A percentile compares a stretch with the other conserved stretches of the same genome.
Conservation (phyloP, 2,329 filamentous ascomycete genomes). For the Fusarium tuaranense region DNA sequence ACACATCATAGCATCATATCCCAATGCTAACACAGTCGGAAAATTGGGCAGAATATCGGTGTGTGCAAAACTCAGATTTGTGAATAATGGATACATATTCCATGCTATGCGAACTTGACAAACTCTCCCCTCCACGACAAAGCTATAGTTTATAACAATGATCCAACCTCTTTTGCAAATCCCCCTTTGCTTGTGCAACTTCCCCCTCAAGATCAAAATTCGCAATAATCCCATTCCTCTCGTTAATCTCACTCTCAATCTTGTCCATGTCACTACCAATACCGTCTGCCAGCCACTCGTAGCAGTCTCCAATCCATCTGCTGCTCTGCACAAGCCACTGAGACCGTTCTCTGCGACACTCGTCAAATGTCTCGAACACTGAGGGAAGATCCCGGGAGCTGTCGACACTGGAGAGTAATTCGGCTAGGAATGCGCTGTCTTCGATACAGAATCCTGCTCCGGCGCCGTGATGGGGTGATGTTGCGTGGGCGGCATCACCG, state of each 20-base stretch:
- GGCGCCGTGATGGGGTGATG: constrained; percentile 69
- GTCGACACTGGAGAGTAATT: constrained; percentile 58
- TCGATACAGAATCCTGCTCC: constrained; percentile 70
- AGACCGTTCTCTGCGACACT: constrained; percentile 61
- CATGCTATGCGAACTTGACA: no score
- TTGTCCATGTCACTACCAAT: constrained; percentile 26
- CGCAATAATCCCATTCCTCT: constrained; percentile 24
- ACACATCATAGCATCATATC: no score
- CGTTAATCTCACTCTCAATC: constrained; percentile 37
- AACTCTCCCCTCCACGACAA: no score
- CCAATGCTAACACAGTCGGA: no score
- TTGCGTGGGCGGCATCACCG: constrained; percentile 73
- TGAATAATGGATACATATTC: no score
- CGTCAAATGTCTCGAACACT: constrained; percentile 56
- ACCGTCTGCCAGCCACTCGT: constrained; percentile 55
- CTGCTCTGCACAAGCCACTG: constrained; percentile 65
- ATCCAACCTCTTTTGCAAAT: background rate
- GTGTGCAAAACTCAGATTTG: no score
- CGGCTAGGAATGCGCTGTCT: constrained; percentile 56
- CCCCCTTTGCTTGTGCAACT: constrained; percentile 8
- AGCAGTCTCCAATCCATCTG: constrained; percentile 53
- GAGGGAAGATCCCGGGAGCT: constrained; percentile 41
- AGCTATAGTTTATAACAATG: background rate
- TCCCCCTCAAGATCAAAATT: constrained; percentile 14
- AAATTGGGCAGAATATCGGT: no score